Percentiles rank a stretch among this genome's conserved stretches.
Conservation (phyloP, 495 filamentous ascomycete species). For the Hypoxylon subgilvum region DNA sequence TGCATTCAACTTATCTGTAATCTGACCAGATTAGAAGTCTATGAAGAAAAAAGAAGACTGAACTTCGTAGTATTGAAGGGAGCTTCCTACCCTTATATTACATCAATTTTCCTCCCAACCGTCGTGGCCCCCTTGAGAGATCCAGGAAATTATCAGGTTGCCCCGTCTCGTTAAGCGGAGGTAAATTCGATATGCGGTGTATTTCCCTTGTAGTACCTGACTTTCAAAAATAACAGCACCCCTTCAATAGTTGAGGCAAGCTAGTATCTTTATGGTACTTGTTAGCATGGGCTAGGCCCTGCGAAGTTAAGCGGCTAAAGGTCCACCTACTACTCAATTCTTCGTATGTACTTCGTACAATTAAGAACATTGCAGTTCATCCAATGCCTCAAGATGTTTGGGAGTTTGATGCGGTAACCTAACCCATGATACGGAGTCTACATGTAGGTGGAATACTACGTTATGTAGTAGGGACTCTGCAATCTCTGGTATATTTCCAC, state of each 20-base stretch:
- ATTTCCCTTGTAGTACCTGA: conserved; percentile 24
- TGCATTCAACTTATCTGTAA: conserved; percentile 8
- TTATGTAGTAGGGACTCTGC: too few species aligned
- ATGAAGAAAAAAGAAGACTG: conserved; percentile 7
- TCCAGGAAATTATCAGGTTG: conserved; percentile 33
- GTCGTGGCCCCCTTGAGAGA: conserved; percentile 11
- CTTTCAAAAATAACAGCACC: conserved; percentile 15
- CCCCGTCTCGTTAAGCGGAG: conserved; percentile 26
- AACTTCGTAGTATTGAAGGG: neutral
- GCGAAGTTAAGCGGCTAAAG: conserved; percentile 22
- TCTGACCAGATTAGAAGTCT: conserved; percentile 12
- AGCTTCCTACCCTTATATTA: conserved; percentile 31
- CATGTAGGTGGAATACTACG: neutral
- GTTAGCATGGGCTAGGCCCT: conserved; percentile 28
- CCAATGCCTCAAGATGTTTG: too few species aligned
- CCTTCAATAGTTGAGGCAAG: conserved; percentile 10
- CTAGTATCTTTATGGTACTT: conserved; percentile 31
- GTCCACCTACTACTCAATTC: too few species aligned
- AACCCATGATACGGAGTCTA: conserved; percentile 17
- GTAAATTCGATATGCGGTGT: conserved; percentile 36
- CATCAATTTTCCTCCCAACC: conserved; percentile 15
- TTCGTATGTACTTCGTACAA: too few species aligned
- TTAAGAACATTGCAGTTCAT: too few species aligned
- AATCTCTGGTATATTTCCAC: too few species aligned
- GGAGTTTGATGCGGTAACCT: conserved; percentile 19